Conservation (phyloP, 73 alveolate genomes). For the Paramecium tetraurelia region DNA sequence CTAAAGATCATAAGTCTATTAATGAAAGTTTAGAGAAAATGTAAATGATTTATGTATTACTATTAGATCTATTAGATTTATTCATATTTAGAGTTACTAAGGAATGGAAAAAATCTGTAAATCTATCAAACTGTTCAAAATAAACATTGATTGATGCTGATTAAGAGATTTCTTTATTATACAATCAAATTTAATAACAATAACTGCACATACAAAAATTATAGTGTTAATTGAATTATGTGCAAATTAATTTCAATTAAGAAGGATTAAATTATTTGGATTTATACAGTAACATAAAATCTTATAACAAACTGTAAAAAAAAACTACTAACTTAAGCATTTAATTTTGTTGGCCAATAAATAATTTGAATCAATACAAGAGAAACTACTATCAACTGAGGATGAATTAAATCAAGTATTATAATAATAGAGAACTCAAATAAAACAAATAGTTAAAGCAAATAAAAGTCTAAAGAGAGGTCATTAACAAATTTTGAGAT, state of each 20-base stretch:
- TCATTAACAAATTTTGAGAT: not conserved
- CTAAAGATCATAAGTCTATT: not conserved
- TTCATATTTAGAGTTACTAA: not conserved
- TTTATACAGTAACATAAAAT: no score
- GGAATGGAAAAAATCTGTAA: not conserved
- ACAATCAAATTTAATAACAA: not conserved
- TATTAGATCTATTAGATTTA: no score
- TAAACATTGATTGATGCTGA: conserved; percentile 10
- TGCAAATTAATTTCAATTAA: not conserved
- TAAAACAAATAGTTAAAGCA: not conserved
- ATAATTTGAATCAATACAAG: not conserved
- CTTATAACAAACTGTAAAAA: no score
- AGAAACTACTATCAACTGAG: not conserved
- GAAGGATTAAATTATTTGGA: not conserved
- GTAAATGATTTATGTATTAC: not conserved
- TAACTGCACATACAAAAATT: not conserved
- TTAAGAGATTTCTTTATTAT: not conserved
- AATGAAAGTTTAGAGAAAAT: not conserved
- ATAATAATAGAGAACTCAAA: no score
- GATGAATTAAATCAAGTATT: not conserved
- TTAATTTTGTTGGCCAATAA: not conserved
- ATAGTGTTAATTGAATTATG: not conserved
- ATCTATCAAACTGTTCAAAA: not conserved
- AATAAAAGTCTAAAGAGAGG: not conserved
- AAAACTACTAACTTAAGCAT: not conserved